Percentiles rank a stretch among this genome's conserved stretches.
phyloP scores from a whole-genome alignment of 768 basidiomycete species.

The Mrakia hoshinonis region DNA sequence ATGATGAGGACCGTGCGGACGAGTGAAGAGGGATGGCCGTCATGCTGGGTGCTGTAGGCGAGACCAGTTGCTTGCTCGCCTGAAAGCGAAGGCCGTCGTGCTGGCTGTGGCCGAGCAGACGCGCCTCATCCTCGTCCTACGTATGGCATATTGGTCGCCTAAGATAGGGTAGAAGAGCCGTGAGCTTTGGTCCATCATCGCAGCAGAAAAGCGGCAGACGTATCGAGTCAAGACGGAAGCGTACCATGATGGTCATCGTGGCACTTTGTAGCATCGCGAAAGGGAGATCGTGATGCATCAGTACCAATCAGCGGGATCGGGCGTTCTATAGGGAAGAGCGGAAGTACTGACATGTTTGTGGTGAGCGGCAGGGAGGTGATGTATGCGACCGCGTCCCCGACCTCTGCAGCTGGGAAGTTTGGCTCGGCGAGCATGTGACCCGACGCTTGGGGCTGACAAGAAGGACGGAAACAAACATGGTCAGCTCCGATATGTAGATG shows the following conservation, averaged over 20 bases:
- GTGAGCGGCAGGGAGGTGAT: constrained; percentile 29
- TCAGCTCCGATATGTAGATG: too few species aligned
- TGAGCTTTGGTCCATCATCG: too few species aligned
- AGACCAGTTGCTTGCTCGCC: neutral
- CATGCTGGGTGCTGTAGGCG: too few species aligned
- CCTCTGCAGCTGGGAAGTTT: constrained; percentile 61
- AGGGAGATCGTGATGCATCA: neutral
- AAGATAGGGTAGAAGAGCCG: neutral
- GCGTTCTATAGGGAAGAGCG: too few species aligned
- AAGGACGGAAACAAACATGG: constrained; percentile 34
- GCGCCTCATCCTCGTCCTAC: constrained; percentile 9
- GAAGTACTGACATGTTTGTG: neutral
- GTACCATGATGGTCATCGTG: neutral
- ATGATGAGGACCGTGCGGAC: too few species aligned
- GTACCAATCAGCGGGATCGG: too few species aligned
- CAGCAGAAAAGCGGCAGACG: neutral
- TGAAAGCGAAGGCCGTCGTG: neutral
- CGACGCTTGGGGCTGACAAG: neutral
- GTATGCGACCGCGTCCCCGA: constrained; percentile 62
- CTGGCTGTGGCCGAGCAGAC: too few species aligned
- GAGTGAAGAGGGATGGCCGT: too few species aligned
- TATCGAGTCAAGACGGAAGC: neutral
- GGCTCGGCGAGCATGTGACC: constrained; percentile 36
- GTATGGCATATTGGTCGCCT: constrained; percentile 14
- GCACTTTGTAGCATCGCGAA: too few species aligned